Percentiles rank a stretch among this genome's conserved stretches.
These are phyloP conservation scores for Leccinum uliginosum DNA, from an alignment of 768 basidiomycete species.

Conservation along the genomic window DNA sequence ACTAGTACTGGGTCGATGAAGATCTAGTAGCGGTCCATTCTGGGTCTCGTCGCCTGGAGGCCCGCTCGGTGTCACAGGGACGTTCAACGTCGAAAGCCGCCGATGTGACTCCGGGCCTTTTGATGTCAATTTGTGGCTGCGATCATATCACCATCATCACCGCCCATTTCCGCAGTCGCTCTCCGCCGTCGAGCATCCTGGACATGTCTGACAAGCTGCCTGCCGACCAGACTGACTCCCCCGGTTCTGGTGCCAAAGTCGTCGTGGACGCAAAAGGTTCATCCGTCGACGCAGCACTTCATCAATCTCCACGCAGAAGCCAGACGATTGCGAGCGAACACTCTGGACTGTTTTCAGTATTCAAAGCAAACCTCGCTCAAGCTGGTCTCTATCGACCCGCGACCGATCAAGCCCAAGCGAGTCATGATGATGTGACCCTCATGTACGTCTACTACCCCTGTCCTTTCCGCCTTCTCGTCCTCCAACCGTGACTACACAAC, in stretches of 20 bases:
- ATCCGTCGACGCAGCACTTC: background rate
- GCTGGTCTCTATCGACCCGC: constrained; percentile 49
- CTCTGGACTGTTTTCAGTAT: constrained; percentile 33
- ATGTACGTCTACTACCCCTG: constrained; percentile 40
- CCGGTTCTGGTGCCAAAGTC: background rate
- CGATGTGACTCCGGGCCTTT: no score
- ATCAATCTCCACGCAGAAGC: background rate
- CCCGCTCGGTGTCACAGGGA: no score
- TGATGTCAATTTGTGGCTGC: background rate
- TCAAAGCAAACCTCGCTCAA: constrained; percentile 49
- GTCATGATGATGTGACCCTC: constrained; percentile 64
- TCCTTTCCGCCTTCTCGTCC: background rate
- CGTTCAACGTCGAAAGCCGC: no score
- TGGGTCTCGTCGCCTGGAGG: no score
- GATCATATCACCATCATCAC: background rate
- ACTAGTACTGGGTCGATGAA: no score
- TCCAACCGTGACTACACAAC: background rate
- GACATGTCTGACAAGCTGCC: background rate
- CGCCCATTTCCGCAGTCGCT: background rate
- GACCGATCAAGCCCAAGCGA: constrained; percentile 33
- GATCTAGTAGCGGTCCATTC: no score
- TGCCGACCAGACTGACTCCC: background rate
- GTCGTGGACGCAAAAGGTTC: background rate
- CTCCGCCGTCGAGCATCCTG: background rate
- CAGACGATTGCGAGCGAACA: background rate